Evolutionary conservation across 257 asterid species (phyloP).

Genomic region (Nicotiana paniculata): DNA sequence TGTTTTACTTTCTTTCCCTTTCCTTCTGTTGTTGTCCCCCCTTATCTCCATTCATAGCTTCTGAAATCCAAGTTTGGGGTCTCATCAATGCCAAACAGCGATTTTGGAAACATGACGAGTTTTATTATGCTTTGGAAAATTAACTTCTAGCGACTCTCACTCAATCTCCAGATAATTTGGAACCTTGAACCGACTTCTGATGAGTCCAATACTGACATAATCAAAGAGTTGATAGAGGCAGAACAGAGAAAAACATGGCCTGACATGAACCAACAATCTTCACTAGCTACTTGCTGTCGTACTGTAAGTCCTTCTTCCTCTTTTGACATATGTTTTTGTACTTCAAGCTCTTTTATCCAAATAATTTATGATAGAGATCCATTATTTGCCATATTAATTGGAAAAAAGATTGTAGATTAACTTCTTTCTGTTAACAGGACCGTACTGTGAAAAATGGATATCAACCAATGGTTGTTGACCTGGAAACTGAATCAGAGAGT

Average conservation of each 20-base stretch:
- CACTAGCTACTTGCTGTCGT: neutral
- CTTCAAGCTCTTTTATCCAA: neutral
- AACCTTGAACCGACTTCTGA: slow-evolving; percentile 14
- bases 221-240: slow-evolving; percentile 13
- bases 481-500: slow-evolving; percentile 6
- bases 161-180: slow-evolving; percentile 6
- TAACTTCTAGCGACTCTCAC: neutral
- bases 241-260: neutral
- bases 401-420: neutral
- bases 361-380: neutral
- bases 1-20: neutral
- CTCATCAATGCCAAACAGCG: neutral
- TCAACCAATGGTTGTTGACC: neutral
- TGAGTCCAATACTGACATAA: slow-evolving; percentile 10
- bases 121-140: neutral
- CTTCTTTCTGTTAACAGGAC: neutral
- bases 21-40: neutral
- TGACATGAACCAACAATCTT: neutral
- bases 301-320: slow-evolving; percentile 8
- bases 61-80: neutral
- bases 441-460: neutral
- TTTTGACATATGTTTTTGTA: neutral
- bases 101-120: neutral
- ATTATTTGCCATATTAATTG: neutral
- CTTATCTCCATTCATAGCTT: neutral